Evolutionary conservation across 2,329 filamentous ascomycete species (phyloP).

Genomic region (Alternaria sp.): DNA sequence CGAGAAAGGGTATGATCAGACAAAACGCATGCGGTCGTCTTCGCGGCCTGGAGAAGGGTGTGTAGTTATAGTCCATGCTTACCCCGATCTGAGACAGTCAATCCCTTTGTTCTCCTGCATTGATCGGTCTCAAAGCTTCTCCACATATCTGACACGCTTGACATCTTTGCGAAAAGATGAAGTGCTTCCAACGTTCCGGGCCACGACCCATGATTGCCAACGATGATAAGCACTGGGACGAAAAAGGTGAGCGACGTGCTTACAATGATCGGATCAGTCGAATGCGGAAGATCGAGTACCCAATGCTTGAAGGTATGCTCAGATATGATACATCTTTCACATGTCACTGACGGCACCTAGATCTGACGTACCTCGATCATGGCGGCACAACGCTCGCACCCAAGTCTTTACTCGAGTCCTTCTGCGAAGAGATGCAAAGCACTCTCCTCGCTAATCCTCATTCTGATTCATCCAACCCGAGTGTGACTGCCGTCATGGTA

Average conservation of each 20-base stretch:
- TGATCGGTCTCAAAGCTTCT: neutral
- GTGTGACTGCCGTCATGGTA: slow-evolving; percentile 65
- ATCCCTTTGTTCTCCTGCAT: neutral
- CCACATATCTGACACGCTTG: neutral
- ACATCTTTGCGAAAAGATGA: neutral
- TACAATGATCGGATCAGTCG: slow-evolving; percentile 20
- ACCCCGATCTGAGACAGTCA: neutral
- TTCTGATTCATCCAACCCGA: slow-evolving; percentile 65
- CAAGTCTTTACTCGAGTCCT: slow-evolving; percentile 62
- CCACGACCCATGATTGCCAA: neutral
- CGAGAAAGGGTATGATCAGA: neutral
- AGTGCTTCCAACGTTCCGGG: neutral
- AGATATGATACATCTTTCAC: neutral
- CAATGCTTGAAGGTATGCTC: slow-evolving; percentile 33
- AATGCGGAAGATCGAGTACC: slow-evolving; percentile 29
- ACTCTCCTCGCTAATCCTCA: slow-evolving; percentile 73
- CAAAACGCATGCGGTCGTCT: neutral
- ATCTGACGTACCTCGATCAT: slow-evolving; percentile 56
- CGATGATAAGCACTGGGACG: neutral
- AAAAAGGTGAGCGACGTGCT: slow-evolving; percentile 2
- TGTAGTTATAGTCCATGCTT: neutral
- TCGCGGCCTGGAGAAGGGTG: neutral
- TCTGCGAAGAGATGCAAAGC: slow-evolving; percentile 61
- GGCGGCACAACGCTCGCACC: slow-evolving; percentile 56
- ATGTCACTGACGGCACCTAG: slow-evolving; percentile 6